Evolutionary conservation across 331 rosid genomes (phyloP).

Genomic region (Acacia pycnantha): DNA sequence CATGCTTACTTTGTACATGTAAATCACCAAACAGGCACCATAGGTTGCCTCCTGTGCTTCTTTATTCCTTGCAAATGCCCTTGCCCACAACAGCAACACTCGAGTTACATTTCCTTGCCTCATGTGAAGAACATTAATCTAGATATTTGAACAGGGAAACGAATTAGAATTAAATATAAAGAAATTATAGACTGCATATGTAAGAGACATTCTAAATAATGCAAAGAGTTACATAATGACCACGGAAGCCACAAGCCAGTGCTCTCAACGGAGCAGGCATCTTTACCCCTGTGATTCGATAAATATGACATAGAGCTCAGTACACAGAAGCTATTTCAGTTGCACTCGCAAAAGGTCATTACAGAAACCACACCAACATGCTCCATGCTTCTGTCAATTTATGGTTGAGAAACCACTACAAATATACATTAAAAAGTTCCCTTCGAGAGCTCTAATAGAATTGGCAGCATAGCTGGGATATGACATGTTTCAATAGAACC

Average conservation of each 20-base stretch:
- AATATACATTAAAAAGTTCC: no score
- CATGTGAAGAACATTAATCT: conserved; percentile 73
- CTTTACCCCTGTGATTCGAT: neutral
- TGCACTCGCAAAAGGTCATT: no score
- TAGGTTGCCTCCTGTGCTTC: conserved; percentile 88
- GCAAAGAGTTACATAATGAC: neutral
- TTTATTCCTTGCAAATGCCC: conserved; percentile 90
- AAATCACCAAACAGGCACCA: no score
- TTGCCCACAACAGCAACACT: conserved; percentile 93
- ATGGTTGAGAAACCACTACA: no score
- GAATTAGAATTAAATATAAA: neutral
- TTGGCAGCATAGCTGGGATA: no score
- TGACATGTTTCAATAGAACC: no score
- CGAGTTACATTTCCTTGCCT: conserved; percentile 59
- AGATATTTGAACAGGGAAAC: neutral
- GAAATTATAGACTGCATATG: neutral
- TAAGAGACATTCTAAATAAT: neutral
- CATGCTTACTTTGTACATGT: no score
- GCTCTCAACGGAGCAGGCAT: neutral
- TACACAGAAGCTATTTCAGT: no score
- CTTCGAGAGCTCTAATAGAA: no score
- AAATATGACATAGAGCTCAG: no score
- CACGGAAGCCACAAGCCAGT: neutral
- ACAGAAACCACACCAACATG: no score
- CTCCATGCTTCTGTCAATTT: no score